A percentile compares a stretch with the other conserved stretches of the same genome.
These are phyloP conservation scores for Coniella vitis DNA, from an alignment of 2,329 filamentous ascomycete genomes.

Conservation along the genomic window DNA sequence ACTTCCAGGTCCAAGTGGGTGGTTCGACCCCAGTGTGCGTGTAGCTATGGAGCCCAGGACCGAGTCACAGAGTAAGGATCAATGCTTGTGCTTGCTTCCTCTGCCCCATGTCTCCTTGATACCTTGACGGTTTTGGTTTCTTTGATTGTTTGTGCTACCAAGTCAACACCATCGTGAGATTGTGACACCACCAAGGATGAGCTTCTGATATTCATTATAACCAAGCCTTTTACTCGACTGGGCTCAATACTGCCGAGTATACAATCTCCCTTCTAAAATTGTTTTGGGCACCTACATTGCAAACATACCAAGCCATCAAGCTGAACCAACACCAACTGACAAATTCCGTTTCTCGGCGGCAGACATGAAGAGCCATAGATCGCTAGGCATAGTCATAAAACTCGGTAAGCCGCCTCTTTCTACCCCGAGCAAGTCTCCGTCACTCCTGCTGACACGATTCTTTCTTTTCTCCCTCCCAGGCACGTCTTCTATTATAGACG, in stretches of 20 bases:
- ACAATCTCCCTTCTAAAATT: no score
- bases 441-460: not conserved
- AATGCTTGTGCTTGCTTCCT: no score
- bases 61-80: slow-evolving; percentile 14
- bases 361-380: slow-evolving; percentile 60
- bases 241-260: no score
- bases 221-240: no score
- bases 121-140: not conserved
- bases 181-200: no score
- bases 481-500: slow-evolving; percentile 97
- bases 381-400: slow-evolving; percentile 78
- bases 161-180: no score
- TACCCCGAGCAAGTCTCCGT: not conserved
- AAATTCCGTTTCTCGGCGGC: slow-evolving; percentile 13
- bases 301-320: no score
- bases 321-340: slow-evolving; percentile 13
- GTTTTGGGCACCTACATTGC: no score
- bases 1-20: not conserved
- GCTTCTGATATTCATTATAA: no score
- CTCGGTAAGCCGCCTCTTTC: slow-evolving; percentile 66
- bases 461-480: slow-evolving; percentile 52
- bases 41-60: slow-evolving; percentile 11
- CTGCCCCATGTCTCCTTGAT: not conserved
- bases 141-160: no score
- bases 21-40: slow-evolving; percentile 7